Conservation (phyloP, 2,329 filamentous ascomycete genomes). For the Ophiognomonia clavigignenti-juglandacearum region DNA sequence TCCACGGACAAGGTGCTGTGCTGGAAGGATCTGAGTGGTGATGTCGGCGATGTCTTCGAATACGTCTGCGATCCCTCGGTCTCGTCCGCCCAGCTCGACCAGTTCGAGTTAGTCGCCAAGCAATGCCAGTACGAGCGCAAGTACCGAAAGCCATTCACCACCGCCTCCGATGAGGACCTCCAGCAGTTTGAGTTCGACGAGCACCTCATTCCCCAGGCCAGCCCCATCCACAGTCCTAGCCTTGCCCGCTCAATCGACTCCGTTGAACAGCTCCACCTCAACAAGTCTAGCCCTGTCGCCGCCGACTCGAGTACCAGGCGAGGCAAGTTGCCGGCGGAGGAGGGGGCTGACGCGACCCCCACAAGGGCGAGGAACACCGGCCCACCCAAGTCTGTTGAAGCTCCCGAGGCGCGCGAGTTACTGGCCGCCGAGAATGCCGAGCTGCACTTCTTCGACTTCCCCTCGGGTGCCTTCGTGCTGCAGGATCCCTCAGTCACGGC, state of each 20-base stretch:
- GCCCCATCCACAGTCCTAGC: constrained; percentile 55
- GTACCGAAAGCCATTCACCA: constrained; percentile 73
- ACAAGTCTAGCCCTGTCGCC: constrained; percentile 29
- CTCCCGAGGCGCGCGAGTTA: constrained; percentile 67
- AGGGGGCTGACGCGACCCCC: constrained; percentile 23
- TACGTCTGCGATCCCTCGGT: constrained; percentile 85
- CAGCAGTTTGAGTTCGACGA: constrained; percentile 75
- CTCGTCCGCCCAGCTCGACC: constrained; percentile 64
- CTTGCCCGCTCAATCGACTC: constrained; percentile 52
- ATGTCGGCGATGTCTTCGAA: constrained; percentile 92
- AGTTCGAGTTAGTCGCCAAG: constrained; percentile 77
- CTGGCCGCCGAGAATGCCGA: constrained; percentile 74
- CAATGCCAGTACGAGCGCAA: constrained; percentile 99
- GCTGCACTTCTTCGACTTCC: constrained; percentile 89
- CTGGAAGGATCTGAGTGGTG: constrained; percentile 92
- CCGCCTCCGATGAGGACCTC: constrained; percentile 77
- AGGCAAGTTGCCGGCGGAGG: constrained; percentile 22
- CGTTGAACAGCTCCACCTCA: constrained; percentile 50
- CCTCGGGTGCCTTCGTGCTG: constrained; percentile 76
- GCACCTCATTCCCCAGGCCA: constrained; percentile 60
- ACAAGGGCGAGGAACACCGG: constrained; percentile 28
- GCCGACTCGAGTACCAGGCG: constrained; percentile 45
- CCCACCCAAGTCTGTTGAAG: constrained; percentile 54
- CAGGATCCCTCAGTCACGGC: constrained; percentile 73
- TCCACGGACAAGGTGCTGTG: constrained; percentile 77